Evolutionary conservation across 129 eudicot species (phyloP), one percentile per base, ranked within the genome.

Genomic region (Sambucus nigra): DNA sequence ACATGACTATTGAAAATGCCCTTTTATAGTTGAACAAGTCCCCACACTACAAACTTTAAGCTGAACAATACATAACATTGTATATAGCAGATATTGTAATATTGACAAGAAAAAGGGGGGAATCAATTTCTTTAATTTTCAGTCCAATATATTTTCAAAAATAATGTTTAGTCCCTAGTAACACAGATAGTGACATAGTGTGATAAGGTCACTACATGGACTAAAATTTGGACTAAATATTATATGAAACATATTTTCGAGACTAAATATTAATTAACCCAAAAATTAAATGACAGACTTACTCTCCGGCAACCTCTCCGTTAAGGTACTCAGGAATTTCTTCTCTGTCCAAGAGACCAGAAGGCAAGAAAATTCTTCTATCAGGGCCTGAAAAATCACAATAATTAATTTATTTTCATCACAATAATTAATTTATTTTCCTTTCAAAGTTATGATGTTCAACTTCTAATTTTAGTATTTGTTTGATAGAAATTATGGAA

Each of bases 301-400:
- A 92, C 99, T 92, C 99, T 76, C 99, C 94, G 31, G 99, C 80
- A 49, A 88, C 94, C 80, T 84, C 97, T 40, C 85, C 94, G 31
- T 65, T 82, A 5, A 84, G 82, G 83, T 89, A 89, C 69, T 86
- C 95, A 0, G 99, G 99, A 76, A 91, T 87, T 59, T 92, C 99
- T 0, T 95, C 82, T 54, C 94, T 65, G 84, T 92, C 99, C 84
- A 92, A 70, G 23, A 92, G 83, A 15, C 99, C 99, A 26, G 76
- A 82, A 2, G 99, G 99, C 84, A 86, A 80, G 87, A 77, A 92
- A 63, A 92, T 82, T 78, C 99, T 79, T 53, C 99, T 73, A 64
- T 92, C 95, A 15, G 99, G 99, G 3, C 96, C 96, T 87, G 77
- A 53, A 78, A 67, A 40, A 44, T 24, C 51, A 66, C 29, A 2